Base-by-base conservation (phyloP, 2,329 filamentous ascomycete genomes). In the Thelonectria blattea region DNA sequence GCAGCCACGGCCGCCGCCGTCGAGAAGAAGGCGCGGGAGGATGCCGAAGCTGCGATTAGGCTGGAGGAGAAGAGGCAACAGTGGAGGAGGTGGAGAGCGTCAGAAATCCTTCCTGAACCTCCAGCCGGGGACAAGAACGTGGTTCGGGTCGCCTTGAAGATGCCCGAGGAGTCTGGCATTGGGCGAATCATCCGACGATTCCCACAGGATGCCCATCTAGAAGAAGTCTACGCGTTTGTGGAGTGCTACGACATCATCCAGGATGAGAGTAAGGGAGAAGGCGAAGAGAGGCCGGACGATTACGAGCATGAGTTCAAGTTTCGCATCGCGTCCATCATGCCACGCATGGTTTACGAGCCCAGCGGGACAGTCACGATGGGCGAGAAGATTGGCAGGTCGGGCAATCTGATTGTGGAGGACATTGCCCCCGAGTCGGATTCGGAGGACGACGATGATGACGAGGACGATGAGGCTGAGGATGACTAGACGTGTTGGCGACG, bases 151-250 rank as follows among this genome's bases (percentile, higher is more conserved):
- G 87, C 86, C 4, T 77, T 89, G 43, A 88, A 87, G 77, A 84
- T 89, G 83, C 85, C 86, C 9, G 80, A 83, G 65, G 74, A 74
- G 30, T 77, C 76, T 0, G 89, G 85, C 5, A 90, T 87, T 1
- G 90, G 92, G 50, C 84, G 93, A 43, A 85, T 97, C 2, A 85
- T 96, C 57, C 85, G 94, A 43, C 86, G 85, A 51, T 98, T 99
- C 73, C 75, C 81, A 0, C 80, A 83, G 1, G 81, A 86, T n/a
- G 86, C 91, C 0, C 82, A 85, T 2, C 80, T 98, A 39, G 94
- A 98, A 73, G 93, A 97, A 71, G 79, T 99, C 6, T 98, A 98
- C 75, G 95, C 94, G 0, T 97, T 96, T 77, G 93, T 98, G 2
- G 95, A 99, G 73, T 98, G 94, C 77, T 89, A 93, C 73, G 88